Percentiles rank a stretch among this genome's conserved stretches.
Conservation (phyloP, 2,329 filamentous ascomycete species). For the Chrysoporthe austroafricana region DNA sequence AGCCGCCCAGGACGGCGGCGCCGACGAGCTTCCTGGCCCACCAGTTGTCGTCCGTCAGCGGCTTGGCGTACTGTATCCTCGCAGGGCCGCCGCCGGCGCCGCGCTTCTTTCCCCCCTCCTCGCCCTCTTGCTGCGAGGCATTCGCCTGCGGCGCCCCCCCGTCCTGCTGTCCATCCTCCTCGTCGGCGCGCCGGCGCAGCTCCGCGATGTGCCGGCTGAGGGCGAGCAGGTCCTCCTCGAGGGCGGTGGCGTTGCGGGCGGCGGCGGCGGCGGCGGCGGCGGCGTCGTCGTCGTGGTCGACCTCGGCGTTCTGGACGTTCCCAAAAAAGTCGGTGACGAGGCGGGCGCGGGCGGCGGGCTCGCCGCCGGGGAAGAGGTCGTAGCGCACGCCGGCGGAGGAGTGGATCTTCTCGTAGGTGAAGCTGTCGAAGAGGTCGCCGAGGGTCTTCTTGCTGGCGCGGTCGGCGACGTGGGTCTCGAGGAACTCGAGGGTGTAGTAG, state of each 20-base stretch:
- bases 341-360: slow-evolving; percentile 74
- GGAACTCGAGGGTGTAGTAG: slow-evolving; percentile 96
- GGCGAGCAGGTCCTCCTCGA: slow-evolving; percentile 76
- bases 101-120: slow-evolving; percentile 26
- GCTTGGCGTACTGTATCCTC: slow-evolving; percentile 56
- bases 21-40: slow-evolving; percentile 68
- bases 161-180: slow-evolving; percentile 6
- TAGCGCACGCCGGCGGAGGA: slow-evolving; percentile 90
- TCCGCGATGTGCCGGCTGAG: slow-evolving; percentile 70
- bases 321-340: slow-evolving; percentile 97
- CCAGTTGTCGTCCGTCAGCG: slow-evolving; percentile 68
- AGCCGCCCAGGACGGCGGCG: slow-evolving; percentile 65
- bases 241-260: slow-evolving; percentile 57
- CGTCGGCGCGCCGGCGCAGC: slow-evolving; percentile 52
- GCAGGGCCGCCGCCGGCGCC: slow-evolving; percentile 12
- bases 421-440: slow-evolving; percentile 94
- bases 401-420: slow-evolving; percentile 93
- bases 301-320: slow-evolving; percentile 96
- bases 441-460: slow-evolving; percentile 86
- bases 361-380: slow-evolving; percentile 90
- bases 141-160: no score
- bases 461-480: slow-evolving; percentile 87
- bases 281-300: slow-evolving; percentile 59
- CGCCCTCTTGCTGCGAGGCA: no score
- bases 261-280: no score